Evolutionary conservation across 2,329 filamentous ascomycete genomes (phyloP), one percentile per base, ranked within the genome.

Genomic region (Colletotrichum sp.): DNA sequence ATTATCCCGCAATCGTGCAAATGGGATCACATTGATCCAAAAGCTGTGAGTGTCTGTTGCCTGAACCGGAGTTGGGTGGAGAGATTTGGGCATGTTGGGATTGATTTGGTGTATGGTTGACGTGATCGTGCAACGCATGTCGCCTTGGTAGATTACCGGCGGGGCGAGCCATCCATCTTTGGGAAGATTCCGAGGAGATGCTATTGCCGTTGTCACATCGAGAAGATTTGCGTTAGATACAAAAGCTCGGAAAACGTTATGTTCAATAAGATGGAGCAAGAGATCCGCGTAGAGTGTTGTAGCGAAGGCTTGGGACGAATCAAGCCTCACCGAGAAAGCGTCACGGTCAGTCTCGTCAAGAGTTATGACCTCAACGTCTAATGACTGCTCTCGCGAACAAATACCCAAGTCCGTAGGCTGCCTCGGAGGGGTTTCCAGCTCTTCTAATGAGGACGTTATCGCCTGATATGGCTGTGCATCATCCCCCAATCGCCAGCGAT

Each of bases 1-100:
- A 28, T 77, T 77, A 24, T 77, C 75, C 15, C 75, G 75, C 2
- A 77, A 1, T n/a, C 65, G 12, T 9, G 71, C 62, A 6, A 75
- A 77, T 8, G 75, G 75, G 24, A 77, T 60, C 43, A 77, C 30
- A 16, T 77, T 75, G 38, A 77, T 75, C 67, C 68, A 77, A 18
- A 65, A 13, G 18, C 66, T 68, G 26, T 77, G 75, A 4, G 36
- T 10, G 16, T 28, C 26, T 21, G 34, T 71, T 52, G 62, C 28
- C 48, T 77, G 75, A 8, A 66, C 36, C 5, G 16, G 38, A 15
- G 68, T 75, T 15, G 75, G 72, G 8, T 43, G 6, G 15, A 77
- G 69, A n/a, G 36, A 71, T n/a, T 10, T 8, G 2, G 75, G 75
- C 12, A 77, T 77, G 6, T 75, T 62, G 9, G 72, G 72, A 24